A percentile compares a stretch with the other conserved stretches of the same genome.
Conservation (phyloP, 2,329 filamentous ascomycete genomes). For the Metarhizium humberi region DNA sequence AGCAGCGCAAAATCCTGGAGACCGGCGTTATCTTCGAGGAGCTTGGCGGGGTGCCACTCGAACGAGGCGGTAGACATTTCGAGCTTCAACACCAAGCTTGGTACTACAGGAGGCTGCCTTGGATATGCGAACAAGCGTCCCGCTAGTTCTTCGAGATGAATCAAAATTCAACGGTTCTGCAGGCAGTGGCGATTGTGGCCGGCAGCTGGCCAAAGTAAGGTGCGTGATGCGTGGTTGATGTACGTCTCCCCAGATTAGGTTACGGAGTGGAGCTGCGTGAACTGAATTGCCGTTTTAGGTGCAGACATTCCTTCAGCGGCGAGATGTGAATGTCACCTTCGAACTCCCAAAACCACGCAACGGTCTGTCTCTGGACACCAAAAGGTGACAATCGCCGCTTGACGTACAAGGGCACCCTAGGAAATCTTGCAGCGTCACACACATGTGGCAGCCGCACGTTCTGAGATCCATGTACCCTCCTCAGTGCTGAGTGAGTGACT, state of each 20-base stretch:
- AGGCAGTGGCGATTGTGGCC: background rate
- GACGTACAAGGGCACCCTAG: background rate
- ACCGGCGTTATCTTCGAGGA: constrained; percentile 23
- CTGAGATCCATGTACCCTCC: background rate
- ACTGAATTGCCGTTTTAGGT: background rate
- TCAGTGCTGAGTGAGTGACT: background rate
- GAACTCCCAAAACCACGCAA: background rate
- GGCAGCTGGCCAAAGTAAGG: background rate
- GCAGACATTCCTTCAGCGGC: background rate
- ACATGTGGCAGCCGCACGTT: constrained; percentile 2
- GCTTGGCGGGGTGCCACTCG: constrained; percentile 30
- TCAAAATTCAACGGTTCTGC: background rate
- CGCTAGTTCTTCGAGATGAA: background rate
- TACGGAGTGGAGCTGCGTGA: background rate
- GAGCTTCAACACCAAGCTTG: background rate
- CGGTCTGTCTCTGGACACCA: background rate
- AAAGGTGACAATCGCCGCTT: background rate
- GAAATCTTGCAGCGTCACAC: background rate
- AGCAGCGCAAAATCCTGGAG: constrained; percentile 33
- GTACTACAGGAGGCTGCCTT: background rate
- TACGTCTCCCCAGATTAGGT: background rate
- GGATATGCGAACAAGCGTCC: background rate
- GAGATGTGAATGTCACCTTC: background rate
- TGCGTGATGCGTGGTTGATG: background rate
- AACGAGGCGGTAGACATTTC: constrained; percentile 18